A percentile compares a stretch with the other conserved stretches of the same genome.
Conservation (phyloP, 2,329 filamentous ascomycete genomes). For the Fusarium newnesense region DNA sequence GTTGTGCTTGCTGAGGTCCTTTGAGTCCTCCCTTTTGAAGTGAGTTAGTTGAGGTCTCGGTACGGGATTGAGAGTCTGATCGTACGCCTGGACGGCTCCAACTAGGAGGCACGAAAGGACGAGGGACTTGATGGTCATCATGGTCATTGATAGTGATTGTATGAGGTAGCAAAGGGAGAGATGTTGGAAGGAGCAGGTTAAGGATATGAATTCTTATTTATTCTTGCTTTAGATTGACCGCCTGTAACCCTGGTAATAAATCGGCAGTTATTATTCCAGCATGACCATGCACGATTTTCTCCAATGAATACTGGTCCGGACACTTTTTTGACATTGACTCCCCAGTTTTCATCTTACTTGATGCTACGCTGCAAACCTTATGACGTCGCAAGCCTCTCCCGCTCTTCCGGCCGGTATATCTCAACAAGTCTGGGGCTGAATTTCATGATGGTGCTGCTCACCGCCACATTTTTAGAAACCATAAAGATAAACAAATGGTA, state of each 20-base stretch:
- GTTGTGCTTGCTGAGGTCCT: neutral
- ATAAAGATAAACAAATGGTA: neutral
- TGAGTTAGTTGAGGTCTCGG: fast-evolving
- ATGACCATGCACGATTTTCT: neutral
- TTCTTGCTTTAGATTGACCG: neutral
- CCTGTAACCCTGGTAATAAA: neutral
- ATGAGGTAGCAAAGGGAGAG: too few relatives aligned
- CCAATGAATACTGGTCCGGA: neutral
- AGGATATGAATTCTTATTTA: neutral
- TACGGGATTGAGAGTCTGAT: fast-evolving
- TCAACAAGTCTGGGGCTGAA: fast-evolving
- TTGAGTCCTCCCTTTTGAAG: fast-evolving
- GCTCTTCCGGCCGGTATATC: neutral
- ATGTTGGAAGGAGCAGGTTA: too few relatives aligned
- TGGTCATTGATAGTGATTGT: too few relatives aligned
- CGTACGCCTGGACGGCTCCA: neutral
- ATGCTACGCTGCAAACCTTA: neutral
- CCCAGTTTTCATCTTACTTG: neutral
- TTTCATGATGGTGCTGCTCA: neutral
- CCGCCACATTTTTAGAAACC: neutral
- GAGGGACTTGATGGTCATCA: neutral
- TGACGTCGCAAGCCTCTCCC: neutral
- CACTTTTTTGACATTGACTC: neutral
- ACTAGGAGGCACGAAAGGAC: fast-evolving
- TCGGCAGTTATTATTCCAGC: neutral